A percentile compares a stretch with the other conserved stretches of the same genome.
Evolutionary conservation across 2,329 filamentous ascomycete genomes (phyloP).

Genomic region (Thelonectria olida): DNA sequence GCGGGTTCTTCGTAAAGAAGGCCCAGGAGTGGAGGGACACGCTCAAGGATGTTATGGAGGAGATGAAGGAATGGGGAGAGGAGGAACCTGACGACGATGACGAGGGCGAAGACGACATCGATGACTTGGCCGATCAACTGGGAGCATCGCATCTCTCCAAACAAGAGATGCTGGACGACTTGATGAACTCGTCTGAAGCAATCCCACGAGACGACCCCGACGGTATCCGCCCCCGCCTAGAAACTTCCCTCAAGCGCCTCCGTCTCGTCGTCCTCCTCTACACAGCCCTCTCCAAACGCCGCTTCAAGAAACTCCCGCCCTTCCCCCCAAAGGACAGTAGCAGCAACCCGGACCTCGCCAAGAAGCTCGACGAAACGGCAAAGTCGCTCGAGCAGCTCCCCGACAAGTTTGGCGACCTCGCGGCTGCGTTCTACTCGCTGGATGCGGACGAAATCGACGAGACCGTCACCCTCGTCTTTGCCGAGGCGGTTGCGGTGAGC

Average conservation of each 20-base stretch:
- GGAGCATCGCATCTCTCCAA: conserved; percentile 47
- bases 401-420: conserved; percentile 75
- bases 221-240: conserved; percentile 71
- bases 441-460: conserved; percentile 67
- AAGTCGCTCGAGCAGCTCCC: conserved; percentile 67
- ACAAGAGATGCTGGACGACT: conserved; percentile 71
- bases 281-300: conserved; percentile 73
- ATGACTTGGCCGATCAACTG: conserved; percentile 49
- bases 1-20: conserved; percentile 74
- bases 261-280: conserved; percentile 76
- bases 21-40: conserved; percentile 79
- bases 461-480: conserved; percentile 67
- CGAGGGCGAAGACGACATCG: conserved; percentile 55
- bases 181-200: conserved; percentile 69
- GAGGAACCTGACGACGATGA: conserved; percentile 70
- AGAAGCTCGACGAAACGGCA: conserved; percentile 65
- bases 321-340: conserved; percentile 48
- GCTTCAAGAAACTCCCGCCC: conserved; percentile 67
- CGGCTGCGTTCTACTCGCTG: conserved; percentile 76
- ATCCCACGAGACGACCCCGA: conserved; percentile 73
- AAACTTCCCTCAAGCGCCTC: conserved; percentile 69
- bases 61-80: conserved; percentile 88
- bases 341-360: conserved; percentile 45
- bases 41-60: conserved; percentile 83
- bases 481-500: conserved; percentile 65